Evolutionary conservation across 106 monocot genomes (phyloP).

Genomic region (Apostasia ramifera): DNA sequence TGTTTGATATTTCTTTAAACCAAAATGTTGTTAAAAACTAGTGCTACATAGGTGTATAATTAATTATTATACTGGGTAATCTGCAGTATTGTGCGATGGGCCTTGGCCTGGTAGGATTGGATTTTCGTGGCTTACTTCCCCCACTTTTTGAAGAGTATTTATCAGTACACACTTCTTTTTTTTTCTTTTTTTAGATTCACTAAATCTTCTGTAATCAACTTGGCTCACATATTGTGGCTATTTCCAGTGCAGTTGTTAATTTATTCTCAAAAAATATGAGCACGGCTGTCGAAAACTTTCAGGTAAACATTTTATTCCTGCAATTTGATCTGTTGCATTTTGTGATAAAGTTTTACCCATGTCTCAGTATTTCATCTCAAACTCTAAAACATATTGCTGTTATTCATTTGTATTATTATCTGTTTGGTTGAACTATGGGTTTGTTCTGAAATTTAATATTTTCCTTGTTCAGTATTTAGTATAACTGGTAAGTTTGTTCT

Average conservation of each 20-base stretch:
- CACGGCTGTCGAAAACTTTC: slow-evolving; percentile 92
- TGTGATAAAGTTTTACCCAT: too few relatives aligned
- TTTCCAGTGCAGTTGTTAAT: slow-evolving; percentile 93
- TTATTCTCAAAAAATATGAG: slow-evolving; percentile 91
- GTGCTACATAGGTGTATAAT: background rate
- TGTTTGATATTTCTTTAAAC: background rate
- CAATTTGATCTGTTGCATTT: background rate
- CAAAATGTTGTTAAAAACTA: too few relatives aligned
- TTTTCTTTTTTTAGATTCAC: background rate
- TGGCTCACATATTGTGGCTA: slow-evolving; percentile 18
- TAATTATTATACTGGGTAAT: slow-evolving; percentile 2
- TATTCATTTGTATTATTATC: too few relatives aligned
- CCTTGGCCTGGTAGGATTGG: slow-evolving; percentile 97
- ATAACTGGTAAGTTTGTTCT: background rate
- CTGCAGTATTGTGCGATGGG: slow-evolving; percentile 98
- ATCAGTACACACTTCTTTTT: background rate
- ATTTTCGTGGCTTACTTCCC: slow-evolving; percentile 90
- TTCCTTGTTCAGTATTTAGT: background rate
- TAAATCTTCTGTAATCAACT: background rate
- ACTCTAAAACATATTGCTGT: too few relatives aligned
- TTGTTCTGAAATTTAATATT: background rate
- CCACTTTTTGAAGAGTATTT: slow-evolving; percentile 93
- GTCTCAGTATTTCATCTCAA: too few relatives aligned
- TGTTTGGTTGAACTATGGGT: too few relatives aligned
- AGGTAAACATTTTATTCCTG: slow-evolving; percentile 37